Conservation (phyloP, 768 basidiomycete genomes). For the Suillus luteus region DNA sequence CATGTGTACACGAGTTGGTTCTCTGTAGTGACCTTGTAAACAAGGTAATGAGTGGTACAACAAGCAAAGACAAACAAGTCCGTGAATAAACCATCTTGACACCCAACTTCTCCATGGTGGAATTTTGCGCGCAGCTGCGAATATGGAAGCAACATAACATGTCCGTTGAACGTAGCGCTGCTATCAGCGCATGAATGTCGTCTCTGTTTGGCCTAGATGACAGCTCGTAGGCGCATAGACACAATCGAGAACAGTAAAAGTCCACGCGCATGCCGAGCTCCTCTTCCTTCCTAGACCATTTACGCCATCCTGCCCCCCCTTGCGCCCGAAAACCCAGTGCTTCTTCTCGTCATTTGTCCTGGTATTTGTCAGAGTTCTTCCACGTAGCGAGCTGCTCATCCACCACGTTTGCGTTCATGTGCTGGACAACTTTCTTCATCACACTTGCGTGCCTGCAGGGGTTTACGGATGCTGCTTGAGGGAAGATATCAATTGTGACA, state of each 20-base stretch:
- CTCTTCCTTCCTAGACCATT: slow-evolving; percentile 55
- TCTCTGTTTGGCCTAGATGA: neutral
- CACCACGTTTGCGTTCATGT: slow-evolving; percentile 89
- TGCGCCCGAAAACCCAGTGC: slow-evolving; percentile 84
- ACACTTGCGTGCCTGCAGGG: slow-evolving; percentile 80
- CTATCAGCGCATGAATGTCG: neutral
- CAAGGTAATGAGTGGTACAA: neutral
- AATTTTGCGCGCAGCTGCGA: too few relatives aligned
- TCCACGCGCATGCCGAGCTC: slow-evolving; percentile 91
- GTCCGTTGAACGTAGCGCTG: neutral
- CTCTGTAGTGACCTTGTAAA: too few relatives aligned
- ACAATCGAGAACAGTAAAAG: slow-evolving; percentile 98
- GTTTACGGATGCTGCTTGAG: slow-evolving; percentile 91
- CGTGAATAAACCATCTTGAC: too few relatives aligned
- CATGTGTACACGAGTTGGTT: too few relatives aligned
- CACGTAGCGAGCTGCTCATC: slow-evolving; percentile 77
- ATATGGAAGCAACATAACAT: neutral
- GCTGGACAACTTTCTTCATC: slow-evolving; percentile 98
- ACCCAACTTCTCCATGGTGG: too few relatives aligned
- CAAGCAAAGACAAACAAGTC: neutral
- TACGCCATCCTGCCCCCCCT: slow-evolving; percentile 46
- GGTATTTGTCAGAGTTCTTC: slow-evolving; percentile 42
- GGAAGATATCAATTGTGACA: slow-evolving; percentile 97
- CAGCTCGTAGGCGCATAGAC: slow-evolving; percentile 87
- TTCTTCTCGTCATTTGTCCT: slow-evolving; percentile 55